These are phyloP conservation scores for Lentinula raphanica DNA, from an alignment of 768 basidiomycete species.

Conservation along the genomic window DNA sequence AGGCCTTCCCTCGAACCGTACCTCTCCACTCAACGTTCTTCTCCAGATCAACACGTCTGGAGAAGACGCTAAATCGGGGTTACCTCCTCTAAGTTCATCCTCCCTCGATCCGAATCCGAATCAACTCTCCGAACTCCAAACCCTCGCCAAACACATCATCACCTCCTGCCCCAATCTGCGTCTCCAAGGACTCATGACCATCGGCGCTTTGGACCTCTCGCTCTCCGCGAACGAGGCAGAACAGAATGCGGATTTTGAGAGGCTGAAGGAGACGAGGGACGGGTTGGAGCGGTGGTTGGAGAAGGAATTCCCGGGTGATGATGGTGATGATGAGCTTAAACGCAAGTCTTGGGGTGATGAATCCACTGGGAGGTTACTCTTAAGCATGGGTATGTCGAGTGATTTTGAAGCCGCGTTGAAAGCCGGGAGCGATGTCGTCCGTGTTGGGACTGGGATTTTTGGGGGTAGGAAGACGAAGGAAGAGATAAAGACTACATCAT, in stretches of 20 bases:
- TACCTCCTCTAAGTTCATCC: slow-evolving; percentile 49
- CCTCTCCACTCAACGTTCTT: slow-evolving; percentile 67
- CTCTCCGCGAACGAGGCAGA: slow-evolving; percentile 42
- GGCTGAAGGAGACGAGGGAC: slow-evolving; percentile 59
- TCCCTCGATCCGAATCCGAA: background rate
- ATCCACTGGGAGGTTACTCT: slow-evolving; percentile 40
- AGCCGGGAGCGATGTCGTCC: slow-evolving; percentile 80
- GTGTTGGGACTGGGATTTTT: slow-evolving; percentile 91
- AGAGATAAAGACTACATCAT: too few relatives aligned
- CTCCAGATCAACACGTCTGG: slow-evolving; percentile 94
- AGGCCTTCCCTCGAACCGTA: slow-evolving; percentile 52
- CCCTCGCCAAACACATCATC: slow-evolving; percentile 69
- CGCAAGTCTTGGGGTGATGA: slow-evolving; percentile 41
- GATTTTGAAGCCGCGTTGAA: slow-evolving; percentile 86
- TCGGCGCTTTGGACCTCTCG: slow-evolving; percentile 78
- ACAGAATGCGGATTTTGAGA: slow-evolving; percentile 67
- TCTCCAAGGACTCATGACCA: slow-evolving; percentile 93
- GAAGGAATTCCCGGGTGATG: slow-evolving; percentile 15
- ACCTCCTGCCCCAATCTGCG: slow-evolving; percentile 66
- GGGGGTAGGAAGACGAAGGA: slow-evolving; percentile 62
- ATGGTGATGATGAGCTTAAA: slow-evolving; percentile 14
- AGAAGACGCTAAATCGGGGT: slow-evolving; percentile 87
- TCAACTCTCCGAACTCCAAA: slow-evolving; percentile 45
- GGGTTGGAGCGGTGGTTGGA: slow-evolving; percentile 44
- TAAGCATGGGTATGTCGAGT: slow-evolving; percentile 97